Conservation (phyloP, 2,329 filamentous ascomycete species). For the Chalara sp. region DNA sequence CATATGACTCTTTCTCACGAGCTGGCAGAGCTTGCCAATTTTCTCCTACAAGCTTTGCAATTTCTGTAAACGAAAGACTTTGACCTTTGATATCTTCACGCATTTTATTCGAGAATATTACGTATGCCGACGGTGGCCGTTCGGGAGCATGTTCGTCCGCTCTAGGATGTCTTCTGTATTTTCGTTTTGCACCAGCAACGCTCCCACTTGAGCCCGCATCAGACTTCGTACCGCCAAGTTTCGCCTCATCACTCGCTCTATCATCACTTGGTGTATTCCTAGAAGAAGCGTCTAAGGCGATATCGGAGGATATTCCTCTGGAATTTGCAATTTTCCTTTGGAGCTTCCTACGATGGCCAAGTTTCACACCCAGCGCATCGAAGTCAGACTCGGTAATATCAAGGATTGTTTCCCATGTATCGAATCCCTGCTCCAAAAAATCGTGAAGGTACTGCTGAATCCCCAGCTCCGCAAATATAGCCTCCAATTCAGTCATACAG, state of each 20-base stretch:
- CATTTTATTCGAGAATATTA: constrained; percentile 80
- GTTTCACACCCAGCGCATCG: constrained; percentile 68
- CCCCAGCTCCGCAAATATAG: constrained; percentile 67
- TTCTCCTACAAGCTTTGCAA: constrained; percentile 75
- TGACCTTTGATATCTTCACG: constrained; percentile 71
- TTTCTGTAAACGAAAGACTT: constrained; percentile 74
- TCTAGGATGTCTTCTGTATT: constrained; percentile 75
- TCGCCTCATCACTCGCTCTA: constrained; percentile 45
- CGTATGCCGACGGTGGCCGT: constrained; percentile 74
- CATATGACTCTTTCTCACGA: constrained; percentile 63
- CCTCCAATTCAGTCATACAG: constrained; percentile 48
- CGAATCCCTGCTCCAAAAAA: constrained; percentile 75
- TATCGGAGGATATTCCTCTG: constrained; percentile 45
- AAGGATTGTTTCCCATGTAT: constrained; percentile 75
- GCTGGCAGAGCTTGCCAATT: constrained; percentile 69
- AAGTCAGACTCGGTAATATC: constrained; percentile 82
- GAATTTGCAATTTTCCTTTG: constrained; percentile 75
- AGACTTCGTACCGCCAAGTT: constrained; percentile 35
- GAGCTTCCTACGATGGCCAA: constrained; percentile 80
- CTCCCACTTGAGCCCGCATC: constrained; percentile 36
- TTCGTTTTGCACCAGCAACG: constrained; percentile 51
- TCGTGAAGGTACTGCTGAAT: constrained; percentile 64
- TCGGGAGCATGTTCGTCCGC: constrained; percentile 76
- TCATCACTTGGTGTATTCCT: constrained; percentile 49
- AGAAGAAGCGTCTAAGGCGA: constrained; percentile 27